Percentiles rank a stretch among this genome's conserved stretches.
These are phyloP conservation scores for Fusarium sp. DNA, from an alignment of 2,329 filamentous ascomycete genomes.

Conservation along the genomic window DNA sequence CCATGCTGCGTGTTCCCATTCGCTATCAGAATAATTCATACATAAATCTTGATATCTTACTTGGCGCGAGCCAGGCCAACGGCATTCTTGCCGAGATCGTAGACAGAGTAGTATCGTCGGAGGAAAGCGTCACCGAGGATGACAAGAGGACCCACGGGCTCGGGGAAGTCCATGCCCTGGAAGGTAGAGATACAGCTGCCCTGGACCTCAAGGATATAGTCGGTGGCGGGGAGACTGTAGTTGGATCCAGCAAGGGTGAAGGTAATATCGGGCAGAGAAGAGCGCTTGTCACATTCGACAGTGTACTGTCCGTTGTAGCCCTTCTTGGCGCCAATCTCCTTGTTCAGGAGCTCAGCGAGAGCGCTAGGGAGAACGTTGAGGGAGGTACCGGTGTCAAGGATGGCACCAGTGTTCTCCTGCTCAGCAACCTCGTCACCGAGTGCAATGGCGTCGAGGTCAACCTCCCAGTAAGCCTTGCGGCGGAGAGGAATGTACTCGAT, in stretches of 20 bases:
- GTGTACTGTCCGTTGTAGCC: slow-evolving; percentile 97
- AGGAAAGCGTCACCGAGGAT: slow-evolving; percentile 92
- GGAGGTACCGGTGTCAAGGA: slow-evolving; percentile 98
- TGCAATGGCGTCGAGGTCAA: slow-evolving; percentile 91
- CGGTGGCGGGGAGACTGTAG: slow-evolving; percentile 88
- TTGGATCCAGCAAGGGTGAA: slow-evolving; percentile 93
- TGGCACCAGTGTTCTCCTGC: slow-evolving; percentile 93
- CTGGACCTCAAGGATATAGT: slow-evolving; percentile 96
- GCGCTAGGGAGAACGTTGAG: slow-evolving; percentile 93
- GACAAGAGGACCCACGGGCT: slow-evolving; percentile 88
- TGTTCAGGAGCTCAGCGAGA: slow-evolving; percentile 95
- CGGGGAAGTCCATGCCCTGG: slow-evolving; percentile 95
- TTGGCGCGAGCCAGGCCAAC: slow-evolving; percentile 92
- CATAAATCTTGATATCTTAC: slow-evolving; percentile 50
- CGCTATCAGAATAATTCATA: slow-evolving; percentile 39
- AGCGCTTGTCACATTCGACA: slow-evolving; percentile 87
- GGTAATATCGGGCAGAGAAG: slow-evolving; percentile 87
- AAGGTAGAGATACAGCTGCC: slow-evolving; percentile 97
- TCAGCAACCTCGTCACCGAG: slow-evolving; percentile 89
- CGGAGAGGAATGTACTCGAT: slow-evolving; percentile 93
- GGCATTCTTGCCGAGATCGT: slow-evolving; percentile 89
- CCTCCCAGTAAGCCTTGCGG: slow-evolving; percentile 99
- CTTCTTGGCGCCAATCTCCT: slow-evolving; percentile 98
- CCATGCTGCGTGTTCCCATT: slow-evolving; percentile 37
- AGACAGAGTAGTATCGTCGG: slow-evolving; percentile 94